phyloP scores from a whole-genome alignment of 495 filamentous ascomycete genomes.

The Neurospora sp. region DNA sequence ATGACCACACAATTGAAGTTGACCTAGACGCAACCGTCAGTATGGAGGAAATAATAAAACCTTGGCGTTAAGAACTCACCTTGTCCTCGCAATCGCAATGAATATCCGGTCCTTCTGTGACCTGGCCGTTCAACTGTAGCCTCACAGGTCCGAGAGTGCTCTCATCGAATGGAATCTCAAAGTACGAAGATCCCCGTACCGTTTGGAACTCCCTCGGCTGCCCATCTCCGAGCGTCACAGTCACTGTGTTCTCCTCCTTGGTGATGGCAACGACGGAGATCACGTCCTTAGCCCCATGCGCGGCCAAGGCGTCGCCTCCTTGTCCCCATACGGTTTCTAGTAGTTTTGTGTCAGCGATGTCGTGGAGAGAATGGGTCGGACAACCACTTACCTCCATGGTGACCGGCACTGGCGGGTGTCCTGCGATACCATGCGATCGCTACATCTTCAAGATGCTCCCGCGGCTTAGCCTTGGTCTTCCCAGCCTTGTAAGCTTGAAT shows the following conservation, averaged over 20 bases:
- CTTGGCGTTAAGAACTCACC: constrained; percentile 25
- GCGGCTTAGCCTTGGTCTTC: constrained; percentile 29
- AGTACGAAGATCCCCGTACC: constrained; percentile 29
- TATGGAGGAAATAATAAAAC: background rate
- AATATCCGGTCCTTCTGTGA: constrained; percentile 38
- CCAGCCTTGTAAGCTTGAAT: constrained; percentile 54
- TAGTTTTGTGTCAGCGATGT: constrained; percentile 3
- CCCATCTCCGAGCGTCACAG: constrained; percentile 39
- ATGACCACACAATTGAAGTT: constrained; percentile 34
- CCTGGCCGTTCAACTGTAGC: constrained; percentile 38
- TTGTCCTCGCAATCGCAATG: constrained; percentile 35
- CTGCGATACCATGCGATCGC: constrained; percentile 60
- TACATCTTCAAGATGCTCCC: constrained; percentile 26
- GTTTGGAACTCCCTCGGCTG: constrained; percentile 10
- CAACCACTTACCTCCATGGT: constrained; percentile 31
- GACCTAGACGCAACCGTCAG: constrained; percentile 15
- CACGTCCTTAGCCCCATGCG: constrained; percentile 33
- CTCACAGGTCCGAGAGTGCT: constrained; percentile 37
- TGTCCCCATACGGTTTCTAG: constrained; percentile 37
- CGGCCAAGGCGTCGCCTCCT: constrained; percentile 29
- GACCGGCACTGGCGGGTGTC: constrained; percentile 22
- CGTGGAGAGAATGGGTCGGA: constrained; percentile 10
- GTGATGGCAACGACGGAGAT: constrained; percentile 36
- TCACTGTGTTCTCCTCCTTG: constrained; percentile 25
- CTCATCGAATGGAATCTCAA: constrained; percentile 43